Conservation (phyloP, 2,329 filamentous ascomycete species). For the Fusarium citri region DNA sequence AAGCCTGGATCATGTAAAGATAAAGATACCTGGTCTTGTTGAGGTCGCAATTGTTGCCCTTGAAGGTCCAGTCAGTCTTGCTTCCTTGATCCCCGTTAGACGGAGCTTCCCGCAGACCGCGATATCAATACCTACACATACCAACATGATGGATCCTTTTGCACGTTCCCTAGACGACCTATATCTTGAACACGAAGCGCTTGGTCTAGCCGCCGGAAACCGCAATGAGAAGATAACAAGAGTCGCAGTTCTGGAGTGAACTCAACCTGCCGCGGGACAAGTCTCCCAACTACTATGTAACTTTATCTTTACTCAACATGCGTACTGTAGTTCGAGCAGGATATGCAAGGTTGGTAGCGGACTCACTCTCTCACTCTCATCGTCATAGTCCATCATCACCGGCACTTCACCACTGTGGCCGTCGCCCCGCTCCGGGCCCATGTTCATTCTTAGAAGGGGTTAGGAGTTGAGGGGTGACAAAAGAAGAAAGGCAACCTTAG, state of each 20-base stretch:
- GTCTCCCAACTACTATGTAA: neutral
- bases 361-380: slow-evolving; percentile 8
- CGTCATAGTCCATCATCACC: slow-evolving; percentile 36
- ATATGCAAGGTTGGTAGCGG: slow-evolving; percentile 4
- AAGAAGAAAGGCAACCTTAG: slow-evolving; percentile 7
- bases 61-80: neutral
- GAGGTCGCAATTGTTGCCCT: slow-evolving; percentile 1
- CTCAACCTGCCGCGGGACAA: slow-evolving; percentile 4
- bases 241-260: neutral
- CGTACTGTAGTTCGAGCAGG: slow-evolving; percentile 4
- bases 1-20: neutral
- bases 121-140: neutral
- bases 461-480: slow-evolving; percentile 17
- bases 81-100: slow-evolving; percentile 10
- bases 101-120: slow-evolving; percentile 25
- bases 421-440: slow-evolving; percentile 16
- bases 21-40: neutral
- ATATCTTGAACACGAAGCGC: neutral
- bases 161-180: neutral
- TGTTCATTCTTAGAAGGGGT: slow-evolving; percentile 4
- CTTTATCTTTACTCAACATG: neutral
- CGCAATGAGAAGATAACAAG: neutral
- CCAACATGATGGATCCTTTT: neutral
- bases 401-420: slow-evolving; percentile 19
- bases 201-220: neutral